phyloP scores from a whole-genome alignment of 2,329 filamentous ascomycete species.

The Clarireedia paspali region DNA sequence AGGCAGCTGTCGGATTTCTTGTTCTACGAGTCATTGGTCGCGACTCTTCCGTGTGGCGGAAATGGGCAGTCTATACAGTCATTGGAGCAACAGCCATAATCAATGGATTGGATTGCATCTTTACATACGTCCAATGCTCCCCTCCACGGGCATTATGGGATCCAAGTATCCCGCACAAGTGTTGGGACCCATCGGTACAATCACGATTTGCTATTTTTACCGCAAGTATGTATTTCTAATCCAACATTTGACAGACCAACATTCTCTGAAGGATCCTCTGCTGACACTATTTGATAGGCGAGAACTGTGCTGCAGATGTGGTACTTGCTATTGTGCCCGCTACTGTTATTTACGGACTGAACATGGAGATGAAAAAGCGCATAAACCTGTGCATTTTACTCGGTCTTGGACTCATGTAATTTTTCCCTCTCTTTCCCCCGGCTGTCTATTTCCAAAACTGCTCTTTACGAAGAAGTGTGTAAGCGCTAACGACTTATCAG shows the following conservation, averaged over 20 bases:
- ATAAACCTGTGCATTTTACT: slow-evolving; percentile 5
- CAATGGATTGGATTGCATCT: slow-evolving; percentile 1
- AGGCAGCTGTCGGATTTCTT: slow-evolving; percentile 3
- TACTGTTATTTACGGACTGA: slow-evolving; percentile 1
- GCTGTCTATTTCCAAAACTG: neutral
- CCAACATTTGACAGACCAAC: too few species aligned
- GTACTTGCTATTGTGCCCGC: slow-evolving; percentile 7
- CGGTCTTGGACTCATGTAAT: slow-evolving; percentile 6
- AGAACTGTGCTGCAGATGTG: slow-evolving; percentile 5
- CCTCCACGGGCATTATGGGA: slow-evolving; percentile 4
- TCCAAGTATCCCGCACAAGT: neutral
- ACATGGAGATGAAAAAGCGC: slow-evolving; percentile 7
- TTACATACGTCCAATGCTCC: slow-evolving; percentile 3
- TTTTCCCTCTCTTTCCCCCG: neutral
- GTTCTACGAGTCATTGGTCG: slow-evolving; percentile 7
- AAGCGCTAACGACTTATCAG: neutral
- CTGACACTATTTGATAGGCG: neutral
- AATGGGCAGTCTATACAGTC: slow-evolving; percentile 2
- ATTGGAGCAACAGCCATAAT: neutral
- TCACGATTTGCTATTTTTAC: slow-evolving; percentile 2
- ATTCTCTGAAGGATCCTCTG: neutral
- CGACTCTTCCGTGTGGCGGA: neutral
- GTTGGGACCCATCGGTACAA: slow-evolving; percentile 2
- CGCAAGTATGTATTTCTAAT: neutral
- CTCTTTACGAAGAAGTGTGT: neutral